phyloP scores from a whole-genome alignment of 2,329 filamentous ascomycete genomes.

The Sarocladium oryzae region DNA sequence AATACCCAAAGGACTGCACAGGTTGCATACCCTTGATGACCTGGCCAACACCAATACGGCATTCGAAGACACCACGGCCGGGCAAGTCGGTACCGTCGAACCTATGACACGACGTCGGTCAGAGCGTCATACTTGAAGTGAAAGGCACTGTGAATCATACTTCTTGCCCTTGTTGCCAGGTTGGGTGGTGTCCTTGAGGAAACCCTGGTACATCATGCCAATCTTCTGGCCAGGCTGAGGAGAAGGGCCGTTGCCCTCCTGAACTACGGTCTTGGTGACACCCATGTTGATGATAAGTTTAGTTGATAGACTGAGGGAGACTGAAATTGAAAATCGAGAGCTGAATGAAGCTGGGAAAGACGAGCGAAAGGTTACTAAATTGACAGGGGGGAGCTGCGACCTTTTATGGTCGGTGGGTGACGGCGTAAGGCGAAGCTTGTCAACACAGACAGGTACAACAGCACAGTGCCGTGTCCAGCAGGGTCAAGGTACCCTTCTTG shows the following conservation, averaged over 20 bases:
- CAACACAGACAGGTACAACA: not conserved
- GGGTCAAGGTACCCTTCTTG: not conserved
- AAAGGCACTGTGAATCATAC: conserved; percentile 54
- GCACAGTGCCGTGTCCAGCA: not conserved
- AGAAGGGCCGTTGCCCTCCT: conserved; percentile 54
- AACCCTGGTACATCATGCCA: conserved; percentile 88
- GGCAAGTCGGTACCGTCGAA: conserved; percentile 72
- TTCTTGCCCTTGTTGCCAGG: conserved; percentile 60
- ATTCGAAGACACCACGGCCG: conserved; percentile 63
- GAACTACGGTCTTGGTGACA: conserved; percentile 62
- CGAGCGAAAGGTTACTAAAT: not conserved
- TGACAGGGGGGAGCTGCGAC: conserved; percentile 5
- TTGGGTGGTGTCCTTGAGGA: conserved; percentile 61
- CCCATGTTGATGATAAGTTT: conserved; percentile 48
- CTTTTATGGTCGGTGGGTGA: conserved; percentile 7
- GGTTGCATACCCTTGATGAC: conserved; percentile 71
- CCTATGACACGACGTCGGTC: conserved; percentile 38
- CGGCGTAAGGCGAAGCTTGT: not conserved
- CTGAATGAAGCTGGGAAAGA: not conserved
- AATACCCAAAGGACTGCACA: too few relatives aligned
- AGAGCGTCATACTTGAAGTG: too few relatives aligned
- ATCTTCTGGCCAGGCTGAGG: conserved; percentile 66
- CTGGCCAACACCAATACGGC: conserved; percentile 70
- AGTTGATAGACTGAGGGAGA: conserved; percentile 7
- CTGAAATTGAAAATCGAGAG: not conserved